These are phyloP conservation scores for Amphirosellinia nigrospora DNA, from an alignment of 495 filamentous ascomycete species.

Conservation along the genomic window DNA sequence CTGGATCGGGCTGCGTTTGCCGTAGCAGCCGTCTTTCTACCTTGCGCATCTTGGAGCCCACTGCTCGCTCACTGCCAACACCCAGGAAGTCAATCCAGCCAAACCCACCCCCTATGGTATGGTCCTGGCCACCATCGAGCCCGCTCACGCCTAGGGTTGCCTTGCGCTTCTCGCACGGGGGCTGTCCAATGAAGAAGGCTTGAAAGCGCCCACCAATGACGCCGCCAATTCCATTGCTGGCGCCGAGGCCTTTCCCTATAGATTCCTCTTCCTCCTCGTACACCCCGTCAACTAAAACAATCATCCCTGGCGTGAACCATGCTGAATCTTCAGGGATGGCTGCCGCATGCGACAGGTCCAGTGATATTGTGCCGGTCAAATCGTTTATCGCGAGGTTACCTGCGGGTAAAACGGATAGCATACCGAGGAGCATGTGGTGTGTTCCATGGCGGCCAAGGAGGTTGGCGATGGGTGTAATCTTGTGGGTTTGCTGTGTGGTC, in stretches of 20 bases:
- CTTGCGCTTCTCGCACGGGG: conserved; percentile 84
- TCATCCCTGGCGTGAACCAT: conserved; percentile 94
- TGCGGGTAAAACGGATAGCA: conserved; percentile 80
- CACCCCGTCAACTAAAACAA: conserved; percentile 89
- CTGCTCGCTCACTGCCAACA: conserved; percentile 85
- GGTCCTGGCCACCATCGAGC: conserved; percentile 55
- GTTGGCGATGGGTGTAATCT: conserved; percentile 91
- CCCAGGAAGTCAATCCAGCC: conserved; percentile 98
- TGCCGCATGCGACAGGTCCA: conserved; percentile 82
- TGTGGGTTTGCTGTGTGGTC: conserved; percentile 69
- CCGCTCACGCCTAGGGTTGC: conserved; percentile 73
- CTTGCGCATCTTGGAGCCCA: conserved; percentile 80
- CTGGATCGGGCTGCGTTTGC: conserved; percentile 31
- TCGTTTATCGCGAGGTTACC: conserved; percentile 84
- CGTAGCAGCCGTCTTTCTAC: conserved; percentile 62
- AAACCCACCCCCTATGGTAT: conserved; percentile 79
- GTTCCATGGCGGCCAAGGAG: conserved; percentile 86
- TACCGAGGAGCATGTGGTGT: conserved; percentile 84
- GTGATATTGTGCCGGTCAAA: conserved; percentile 80
- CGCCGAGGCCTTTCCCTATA: conserved; percentile 68
- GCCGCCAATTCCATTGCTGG: conserved; percentile 81
- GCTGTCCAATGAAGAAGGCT: conserved; percentile 85
- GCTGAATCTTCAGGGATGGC: conserved; percentile 83
- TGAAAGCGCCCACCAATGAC: conserved; percentile 89
- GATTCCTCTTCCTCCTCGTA: conserved; percentile 90